phyloP scores from a whole-genome alignment of 345 rosid genomes.

The Diplotaxis tenuifolia region DNA sequence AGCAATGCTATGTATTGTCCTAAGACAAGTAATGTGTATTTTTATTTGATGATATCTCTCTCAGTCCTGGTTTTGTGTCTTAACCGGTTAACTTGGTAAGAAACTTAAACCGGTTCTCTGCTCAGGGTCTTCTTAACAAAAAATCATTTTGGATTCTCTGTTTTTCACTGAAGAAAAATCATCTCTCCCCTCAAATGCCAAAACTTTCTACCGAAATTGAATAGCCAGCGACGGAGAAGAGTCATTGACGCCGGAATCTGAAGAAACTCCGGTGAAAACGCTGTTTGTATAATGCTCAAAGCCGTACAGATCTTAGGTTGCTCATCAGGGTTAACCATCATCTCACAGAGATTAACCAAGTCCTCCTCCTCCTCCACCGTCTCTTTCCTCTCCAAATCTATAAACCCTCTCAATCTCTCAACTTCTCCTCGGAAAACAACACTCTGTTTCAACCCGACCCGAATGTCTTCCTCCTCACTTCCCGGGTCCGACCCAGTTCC shows the following conservation, averaged over 20 bases:
- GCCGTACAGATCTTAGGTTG: conserved; percentile 64
- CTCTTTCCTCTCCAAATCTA: conserved; percentile 35
- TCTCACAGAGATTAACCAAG: conserved; percentile 54
- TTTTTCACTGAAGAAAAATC: background rate
- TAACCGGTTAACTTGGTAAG: conserved; percentile 9
- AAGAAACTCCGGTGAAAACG: conserved; percentile 3
- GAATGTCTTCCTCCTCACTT: conserved; percentile 30
- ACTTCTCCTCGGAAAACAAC: conserved; percentile 25
- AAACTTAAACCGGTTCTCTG: conserved; percentile 2
- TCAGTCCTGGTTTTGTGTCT: background rate
- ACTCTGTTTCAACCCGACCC: background rate
- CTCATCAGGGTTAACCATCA: conserved; percentile 47
- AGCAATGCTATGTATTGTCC: background rate
- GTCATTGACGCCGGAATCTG: conserved; percentile 5
- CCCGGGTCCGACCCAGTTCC: conserved; percentile 52
- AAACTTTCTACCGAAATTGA: background rate
- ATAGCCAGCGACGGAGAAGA: conserved; percentile 1
- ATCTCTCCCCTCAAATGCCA: conserved; percentile 22
- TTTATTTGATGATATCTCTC: background rate
- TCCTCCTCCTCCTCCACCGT: conserved; percentile 39
- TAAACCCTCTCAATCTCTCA: conserved; percentile 35
- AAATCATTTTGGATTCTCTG: conserved; percentile 4
- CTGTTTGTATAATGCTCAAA: conserved; percentile 54
- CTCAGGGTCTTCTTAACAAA: too few relatives aligned
- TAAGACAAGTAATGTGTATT: too few relatives aligned